A percentile compares a stretch with the other conserved stretches of the same genome.
Evolutionary conservation across 2,329 filamentous ascomycete species (phyloP).

Genomic region (Camillea tinctor): DNA sequence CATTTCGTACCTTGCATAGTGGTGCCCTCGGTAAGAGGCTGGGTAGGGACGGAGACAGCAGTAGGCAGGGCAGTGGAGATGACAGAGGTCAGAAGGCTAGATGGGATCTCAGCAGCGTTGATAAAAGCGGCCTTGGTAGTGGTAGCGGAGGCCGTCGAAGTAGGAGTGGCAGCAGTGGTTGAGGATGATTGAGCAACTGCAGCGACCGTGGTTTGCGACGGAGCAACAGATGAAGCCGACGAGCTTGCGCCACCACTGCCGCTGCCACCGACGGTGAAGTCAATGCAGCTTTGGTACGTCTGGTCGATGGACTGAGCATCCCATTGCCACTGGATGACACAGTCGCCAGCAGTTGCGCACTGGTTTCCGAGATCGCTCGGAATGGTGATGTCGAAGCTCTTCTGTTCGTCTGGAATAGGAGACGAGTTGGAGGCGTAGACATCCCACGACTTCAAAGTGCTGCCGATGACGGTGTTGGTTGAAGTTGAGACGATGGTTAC

Average conservation of each 20-base stretch:
- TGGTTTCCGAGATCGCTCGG: constrained; percentile 44
- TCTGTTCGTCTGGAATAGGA: constrained; percentile 43
- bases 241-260: background rate
- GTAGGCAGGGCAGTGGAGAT: background rate
- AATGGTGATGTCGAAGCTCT: constrained; percentile 52
- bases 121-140: background rate
- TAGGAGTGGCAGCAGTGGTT: background rate
- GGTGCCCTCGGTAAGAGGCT: background rate
- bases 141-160: background rate
- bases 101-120: background rate
- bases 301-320: constrained; percentile 37
- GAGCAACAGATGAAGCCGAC: background rate
- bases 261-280: constrained; percentile 8
- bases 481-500: constrained; percentile 51
- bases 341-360: constrained; percentile 44
- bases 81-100: background rate
- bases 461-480: constrained; percentile 48
- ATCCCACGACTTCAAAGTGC: constrained; percentile 45
- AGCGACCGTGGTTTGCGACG: background rate
- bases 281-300: constrained; percentile 19
- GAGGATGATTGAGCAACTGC: background rate
- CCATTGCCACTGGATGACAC: constrained; percentile 57
- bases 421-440: constrained; percentile 48
- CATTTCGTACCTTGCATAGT: background rate
- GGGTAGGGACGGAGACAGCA: background rate